These are phyloP conservation scores for Verticillium alfalfae DNA, from an alignment of 2,329 filamentous ascomycete genomes.

Conservation along the genomic window DNA sequence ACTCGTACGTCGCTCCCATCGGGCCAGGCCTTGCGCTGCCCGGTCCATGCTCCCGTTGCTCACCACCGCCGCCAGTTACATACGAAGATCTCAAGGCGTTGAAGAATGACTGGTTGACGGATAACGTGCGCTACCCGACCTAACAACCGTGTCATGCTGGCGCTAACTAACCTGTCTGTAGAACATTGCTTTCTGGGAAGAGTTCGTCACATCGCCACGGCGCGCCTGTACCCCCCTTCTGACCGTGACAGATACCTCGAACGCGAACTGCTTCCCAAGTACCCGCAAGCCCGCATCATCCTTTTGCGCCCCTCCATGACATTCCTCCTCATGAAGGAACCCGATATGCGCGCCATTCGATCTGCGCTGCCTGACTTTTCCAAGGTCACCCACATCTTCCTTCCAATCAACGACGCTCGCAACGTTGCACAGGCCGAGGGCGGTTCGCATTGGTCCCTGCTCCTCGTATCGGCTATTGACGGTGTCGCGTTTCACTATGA, in stretches of 20 bases:
- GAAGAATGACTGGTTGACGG: constrained; percentile 91
- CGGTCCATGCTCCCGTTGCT: background rate
- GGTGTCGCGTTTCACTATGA: constrained; percentile 96
- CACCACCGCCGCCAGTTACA: constrained; percentile 54
- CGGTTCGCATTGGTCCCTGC: constrained; percentile 89
- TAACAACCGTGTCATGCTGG: background rate
- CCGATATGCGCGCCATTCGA: constrained; percentile 47
- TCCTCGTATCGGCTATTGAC: constrained; percentile 84
- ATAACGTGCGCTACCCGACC: constrained; percentile 62
- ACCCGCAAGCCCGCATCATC: constrained; percentile 78
- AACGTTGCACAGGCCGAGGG: constrained; percentile 76
- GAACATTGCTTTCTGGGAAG: constrained; percentile 98
- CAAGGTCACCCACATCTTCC: constrained; percentile 83
- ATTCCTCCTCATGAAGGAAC: constrained; percentile 78
- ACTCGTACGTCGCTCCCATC: constrained; percentile 17
- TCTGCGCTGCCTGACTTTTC: constrained; percentile 76
- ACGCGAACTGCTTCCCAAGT: constrained; percentile 75
- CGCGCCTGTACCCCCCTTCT: background rate
- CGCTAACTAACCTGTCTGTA: constrained; percentile 23
- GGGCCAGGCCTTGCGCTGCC: constrained; percentile 8
- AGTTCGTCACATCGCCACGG: constrained; percentile 40
- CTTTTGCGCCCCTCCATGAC: constrained; percentile 91
- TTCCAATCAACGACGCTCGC: constrained; percentile 86
- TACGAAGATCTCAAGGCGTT: constrained; percentile 84
- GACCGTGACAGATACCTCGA: constrained; percentile 64